These are phyloP conservation scores for Cyberlindnera saturnus DNA, from an alignment of 805 yeast genomes.

Conservation along the genomic window DNA sequence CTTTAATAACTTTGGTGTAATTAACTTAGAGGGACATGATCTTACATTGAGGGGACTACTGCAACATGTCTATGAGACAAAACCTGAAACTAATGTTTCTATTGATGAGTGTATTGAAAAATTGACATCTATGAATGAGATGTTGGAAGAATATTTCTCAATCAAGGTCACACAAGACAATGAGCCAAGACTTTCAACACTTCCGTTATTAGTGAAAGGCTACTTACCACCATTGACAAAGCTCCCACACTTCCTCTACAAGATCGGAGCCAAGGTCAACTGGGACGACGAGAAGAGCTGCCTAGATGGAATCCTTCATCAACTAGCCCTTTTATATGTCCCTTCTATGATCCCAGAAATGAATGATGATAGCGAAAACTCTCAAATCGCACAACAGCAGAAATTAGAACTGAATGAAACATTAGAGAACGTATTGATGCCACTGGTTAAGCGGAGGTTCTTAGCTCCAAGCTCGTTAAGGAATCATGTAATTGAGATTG, in stretches of 20 bases:
- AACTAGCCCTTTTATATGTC: constrained; percentile 65
- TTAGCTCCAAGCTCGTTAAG: constrained; percentile 53
- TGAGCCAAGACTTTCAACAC: constrained; percentile 33
- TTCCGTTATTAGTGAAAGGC: constrained; percentile 67
- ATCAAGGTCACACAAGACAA: constrained; percentile 32
- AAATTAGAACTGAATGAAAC: constrained; percentile 27
- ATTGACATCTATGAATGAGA: constrained; percentile 53
- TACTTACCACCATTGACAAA: constrained; percentile 59
- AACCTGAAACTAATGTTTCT: constrained; percentile 16
- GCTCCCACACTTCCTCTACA: constrained; percentile 59
- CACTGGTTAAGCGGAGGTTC: constrained; percentile 54
- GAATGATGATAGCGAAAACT: constrained; percentile 18
- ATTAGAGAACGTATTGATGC: constrained; percentile 60
- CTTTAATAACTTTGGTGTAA: constrained; percentile 74
- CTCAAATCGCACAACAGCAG: constrained; percentile 21
- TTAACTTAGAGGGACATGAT: constrained; percentile 31
- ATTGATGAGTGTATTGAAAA: constrained; percentile 22
- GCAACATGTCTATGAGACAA: constrained; percentile 6
- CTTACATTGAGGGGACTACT: constrained; percentile 7
- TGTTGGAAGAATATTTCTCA: constrained; percentile 78
- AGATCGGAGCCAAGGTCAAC: constrained; percentile 52
- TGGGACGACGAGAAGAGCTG: constrained; percentile 69
- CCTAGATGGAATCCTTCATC: constrained; percentile 55
- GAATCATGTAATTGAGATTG: constrained; percentile 69
- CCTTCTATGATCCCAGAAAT: constrained; percentile 45